These are phyloP conservation scores for Diaporthe destruens DNA, from an alignment of 2,329 filamentous ascomycete species.

Conservation along the genomic window DNA sequence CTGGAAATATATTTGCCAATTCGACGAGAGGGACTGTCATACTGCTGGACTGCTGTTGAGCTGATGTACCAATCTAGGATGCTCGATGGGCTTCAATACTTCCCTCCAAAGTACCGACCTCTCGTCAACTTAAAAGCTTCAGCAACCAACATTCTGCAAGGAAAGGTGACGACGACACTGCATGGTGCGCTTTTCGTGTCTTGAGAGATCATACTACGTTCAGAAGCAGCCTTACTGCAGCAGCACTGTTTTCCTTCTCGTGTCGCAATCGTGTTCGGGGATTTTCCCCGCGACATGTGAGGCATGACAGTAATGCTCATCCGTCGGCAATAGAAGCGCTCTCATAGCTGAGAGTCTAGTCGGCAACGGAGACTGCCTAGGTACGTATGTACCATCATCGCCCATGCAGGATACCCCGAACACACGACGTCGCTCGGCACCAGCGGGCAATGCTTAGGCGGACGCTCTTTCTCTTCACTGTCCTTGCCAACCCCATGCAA, in stretches of 20 bases:
- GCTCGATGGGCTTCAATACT: neutral
- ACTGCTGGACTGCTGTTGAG: neutral
- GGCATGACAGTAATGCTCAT: neutral
- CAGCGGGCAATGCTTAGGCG: neutral
- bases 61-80: neutral
- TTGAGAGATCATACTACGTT: neutral
- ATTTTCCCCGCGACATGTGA: neutral
- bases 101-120: fast-evolving
- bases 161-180: neutral
- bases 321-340: neutral
- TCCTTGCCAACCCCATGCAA: neutral
- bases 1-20: neutral
- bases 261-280: neutral
- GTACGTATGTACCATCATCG: neutral
- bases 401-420: conserved; percentile 1
- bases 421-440: conserved; percentile 6
- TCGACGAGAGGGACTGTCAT: neutral
- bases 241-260: too few species aligned
- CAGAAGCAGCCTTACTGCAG: neutral
- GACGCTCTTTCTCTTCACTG: conserved; percentile 7
- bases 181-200: neutral
- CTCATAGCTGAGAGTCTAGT: neutral
- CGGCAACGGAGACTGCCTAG: too few species aligned
- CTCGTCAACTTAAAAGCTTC: neutral
- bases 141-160: neutral